Conservation (phyloP, 257 asterid species). For the Cruciata laevipes region DNA sequence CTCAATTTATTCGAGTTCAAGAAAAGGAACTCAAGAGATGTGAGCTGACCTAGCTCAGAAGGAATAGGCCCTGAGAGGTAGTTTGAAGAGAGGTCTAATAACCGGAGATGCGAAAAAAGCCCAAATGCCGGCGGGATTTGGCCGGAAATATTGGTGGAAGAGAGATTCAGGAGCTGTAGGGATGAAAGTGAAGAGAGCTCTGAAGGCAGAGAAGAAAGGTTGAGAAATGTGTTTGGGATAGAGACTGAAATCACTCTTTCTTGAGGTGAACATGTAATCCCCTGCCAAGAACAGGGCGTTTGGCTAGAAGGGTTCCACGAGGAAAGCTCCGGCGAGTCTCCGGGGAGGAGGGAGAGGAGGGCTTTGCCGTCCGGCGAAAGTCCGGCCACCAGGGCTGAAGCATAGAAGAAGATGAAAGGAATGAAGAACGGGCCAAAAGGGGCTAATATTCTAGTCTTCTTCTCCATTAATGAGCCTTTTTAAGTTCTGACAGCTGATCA, state of each 20-base stretch:
- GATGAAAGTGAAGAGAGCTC: slow-evolving; percentile 67
- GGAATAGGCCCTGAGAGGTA: slow-evolving; percentile 61
- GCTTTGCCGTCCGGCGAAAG: slow-evolving; percentile 81
- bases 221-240: slow-evolving; percentile 69
- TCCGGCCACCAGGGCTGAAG: slow-evolving; percentile 21
- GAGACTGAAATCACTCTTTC: slow-evolving; percentile 78
- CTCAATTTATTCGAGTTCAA: slow-evolving; percentile 58
- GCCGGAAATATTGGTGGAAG: slow-evolving; percentile 84
- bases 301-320: slow-evolving; percentile 65
- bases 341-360: slow-evolving; percentile 62
- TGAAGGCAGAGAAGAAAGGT: slow-evolving; percentile 65
- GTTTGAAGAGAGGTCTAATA: slow-evolving; percentile 72
- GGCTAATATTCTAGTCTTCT: not conserved
- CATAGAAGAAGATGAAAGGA: slow-evolving; percentile 23
- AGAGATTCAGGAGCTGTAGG: slow-evolving; percentile 77
- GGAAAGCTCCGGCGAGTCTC: slow-evolving; percentile 57
- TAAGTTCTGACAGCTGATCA: slow-evolving; percentile 6
- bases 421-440: slow-evolving; percentile 12
- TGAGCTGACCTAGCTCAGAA: slow-evolving; percentile 49
- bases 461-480: slow-evolving; percentile 32
- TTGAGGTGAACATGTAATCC: slow-evolving; percentile 84
- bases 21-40: slow-evolving; percentile 60
- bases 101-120: slow-evolving; percentile 48
- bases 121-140: slow-evolving; percentile 59
- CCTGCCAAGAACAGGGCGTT: slow-evolving; percentile 92